Conservation (phyloP, 2,329 filamentous ascomycete genomes). For the Sporothrix schenckii region DNA sequence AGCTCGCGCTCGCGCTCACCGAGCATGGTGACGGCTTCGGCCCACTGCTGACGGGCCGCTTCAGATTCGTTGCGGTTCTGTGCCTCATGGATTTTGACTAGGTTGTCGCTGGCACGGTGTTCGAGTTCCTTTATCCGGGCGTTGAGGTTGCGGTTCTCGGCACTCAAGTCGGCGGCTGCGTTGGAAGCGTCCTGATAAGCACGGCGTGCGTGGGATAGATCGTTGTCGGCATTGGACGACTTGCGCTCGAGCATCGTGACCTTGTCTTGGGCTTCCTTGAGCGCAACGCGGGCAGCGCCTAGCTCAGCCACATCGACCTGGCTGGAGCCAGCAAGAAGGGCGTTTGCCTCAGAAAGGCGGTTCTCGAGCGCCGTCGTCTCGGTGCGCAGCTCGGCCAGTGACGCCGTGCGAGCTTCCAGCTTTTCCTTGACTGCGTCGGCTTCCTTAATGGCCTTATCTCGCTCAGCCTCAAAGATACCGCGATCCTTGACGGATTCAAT, state of each 20-base stretch:
- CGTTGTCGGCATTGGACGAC: slow-evolving; percentile 45
- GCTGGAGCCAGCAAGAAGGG: slow-evolving; percentile 40
- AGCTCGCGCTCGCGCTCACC: slow-evolving; percentile 59
- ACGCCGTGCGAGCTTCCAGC: slow-evolving; percentile 46
- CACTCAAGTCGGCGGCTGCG: slow-evolving; percentile 49
- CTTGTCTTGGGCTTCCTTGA: slow-evolving; percentile 47
- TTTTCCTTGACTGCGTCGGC: slow-evolving; percentile 44
- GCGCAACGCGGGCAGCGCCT: slow-evolving; percentile 48
- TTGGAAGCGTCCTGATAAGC: slow-evolving; percentile 63
- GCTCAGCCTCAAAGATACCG: slow-evolving; percentile 52
- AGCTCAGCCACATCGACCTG: slow-evolving; percentile 47
- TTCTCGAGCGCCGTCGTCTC: slow-evolving; percentile 45
- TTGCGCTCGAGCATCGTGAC: slow-evolving; percentile 48
- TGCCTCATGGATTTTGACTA: slow-evolving; percentile 52
- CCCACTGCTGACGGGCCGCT: slow-evolving; percentile 46
- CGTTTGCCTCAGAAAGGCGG: slow-evolving; percentile 44
- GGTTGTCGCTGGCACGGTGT: slow-evolving; percentile 50
- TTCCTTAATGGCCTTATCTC: slow-evolving; percentile 45
- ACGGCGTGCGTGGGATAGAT: slow-evolving; percentile 60
- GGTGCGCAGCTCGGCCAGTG: slow-evolving; percentile 46
- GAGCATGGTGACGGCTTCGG: slow-evolving; percentile 48
- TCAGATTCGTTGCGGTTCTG: slow-evolving; percentile 47
- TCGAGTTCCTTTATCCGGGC: slow-evolving; percentile 48
- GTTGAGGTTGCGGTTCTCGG: slow-evolving; percentile 53
- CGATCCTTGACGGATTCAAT: slow-evolving; percentile 57